Evolutionary conservation across 2,329 filamentous ascomycete genomes (phyloP), one percentile per base, ranked within the genome.

Genomic region (Pseudogymnoascus verrucosus): DNA sequence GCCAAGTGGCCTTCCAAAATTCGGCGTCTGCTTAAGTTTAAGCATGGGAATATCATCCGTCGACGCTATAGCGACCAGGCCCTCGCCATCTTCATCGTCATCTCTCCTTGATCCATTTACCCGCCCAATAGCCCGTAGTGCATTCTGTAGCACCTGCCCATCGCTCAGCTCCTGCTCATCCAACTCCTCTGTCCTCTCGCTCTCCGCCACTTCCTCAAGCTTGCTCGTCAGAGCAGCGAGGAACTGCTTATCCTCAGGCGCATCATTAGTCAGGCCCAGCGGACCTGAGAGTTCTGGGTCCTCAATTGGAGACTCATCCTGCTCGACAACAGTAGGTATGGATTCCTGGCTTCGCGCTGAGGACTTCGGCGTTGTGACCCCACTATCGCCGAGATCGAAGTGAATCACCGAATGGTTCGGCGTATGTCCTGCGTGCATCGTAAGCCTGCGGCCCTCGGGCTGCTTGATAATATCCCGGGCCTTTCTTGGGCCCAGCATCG

Each of bases 371-470:
- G 72, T 72, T 7, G 68, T 67, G 44, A 65, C 62, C 1, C 69
- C 72, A 44, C 66, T 69, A 11, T 68, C 68, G 4, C 77, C 76
- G 14, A 84, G 73, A 1, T 80, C 72, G 4, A 84, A 84, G 10
- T 85, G 74, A 0, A 83, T 84, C 21, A 77, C 71, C 2, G 76
- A 78, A 70, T 86, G 84, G 61, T 79, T 86, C 5, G 84, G 84
- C 1, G 84, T 87, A 71, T 87, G 84, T 1, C 84, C 84, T 19
- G 84, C 84, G 71, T 87, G 81, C 79, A 87, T 83, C 0, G 79
- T 85, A 42, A 86, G 78, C 51, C 84, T 78, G 60, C 75, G 76
- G 47, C 77, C 76, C 68, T 81, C 83, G 12, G 70, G 69, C 28
- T 69, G 67, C n/a, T 39, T 59, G 14, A 64, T 67, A 19, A 71